phyloP scores from a whole-genome alignment of 495 filamentous ascomycete species.

The Daldinia bambusicola region DNA sequence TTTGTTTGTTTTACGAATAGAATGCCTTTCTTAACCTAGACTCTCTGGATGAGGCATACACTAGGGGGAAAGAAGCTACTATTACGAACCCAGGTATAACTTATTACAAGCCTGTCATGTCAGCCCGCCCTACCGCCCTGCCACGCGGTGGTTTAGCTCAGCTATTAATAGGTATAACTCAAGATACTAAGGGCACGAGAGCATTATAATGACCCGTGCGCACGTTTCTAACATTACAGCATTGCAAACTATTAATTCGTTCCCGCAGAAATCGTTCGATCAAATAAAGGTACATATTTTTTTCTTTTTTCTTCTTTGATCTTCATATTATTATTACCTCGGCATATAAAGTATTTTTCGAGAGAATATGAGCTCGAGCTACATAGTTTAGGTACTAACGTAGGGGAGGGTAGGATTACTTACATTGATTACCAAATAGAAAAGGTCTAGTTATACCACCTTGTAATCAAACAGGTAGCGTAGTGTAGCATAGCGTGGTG shows the following conservation, averaged over 20 bases:
- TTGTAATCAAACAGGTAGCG: background rate
- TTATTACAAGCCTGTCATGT: conserved; percentile 2
- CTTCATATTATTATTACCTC: too few relatives aligned
- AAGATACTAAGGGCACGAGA: background rate
- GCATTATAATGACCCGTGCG: conserved; percentile 2
- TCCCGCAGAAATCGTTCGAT: background rate
- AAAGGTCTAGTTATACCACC: background rate
- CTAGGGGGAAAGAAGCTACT: background rate
- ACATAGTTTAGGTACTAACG: background rate
- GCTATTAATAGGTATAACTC: conserved; percentile 3
- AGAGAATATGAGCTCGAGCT: too few relatives aligned
- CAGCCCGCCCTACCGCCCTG: background rate
- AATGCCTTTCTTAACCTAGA: too few relatives aligned
- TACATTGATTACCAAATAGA: conserved; percentile 3
- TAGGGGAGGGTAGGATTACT: background rate
- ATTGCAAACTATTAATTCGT: conserved; percentile 2
- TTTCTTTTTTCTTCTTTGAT: background rate
- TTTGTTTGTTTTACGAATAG: background rate
- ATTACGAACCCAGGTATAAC: conserved; percentile 3
- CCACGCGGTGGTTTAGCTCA: background rate
- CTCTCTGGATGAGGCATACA: background rate
- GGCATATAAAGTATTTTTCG: background rate
- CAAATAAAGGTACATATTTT: background rate
- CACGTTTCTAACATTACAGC: background rate
- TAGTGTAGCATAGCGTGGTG: too few relatives aligned